phyloP scores from a whole-genome alignment of 192 early-diverging fungal species.

The Coemansia sp. region DNA sequence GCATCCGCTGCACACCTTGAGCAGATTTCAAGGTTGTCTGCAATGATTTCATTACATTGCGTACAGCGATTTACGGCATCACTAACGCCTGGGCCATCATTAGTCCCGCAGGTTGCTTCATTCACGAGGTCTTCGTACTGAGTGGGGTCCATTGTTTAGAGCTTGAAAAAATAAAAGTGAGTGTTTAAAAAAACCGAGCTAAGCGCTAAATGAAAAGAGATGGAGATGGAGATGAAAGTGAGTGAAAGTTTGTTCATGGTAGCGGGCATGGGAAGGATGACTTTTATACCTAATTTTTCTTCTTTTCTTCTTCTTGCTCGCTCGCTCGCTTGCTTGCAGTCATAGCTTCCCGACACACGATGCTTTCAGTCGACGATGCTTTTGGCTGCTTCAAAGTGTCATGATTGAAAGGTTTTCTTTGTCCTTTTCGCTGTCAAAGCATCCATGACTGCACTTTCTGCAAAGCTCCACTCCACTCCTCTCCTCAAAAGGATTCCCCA shows the following conservation, averaged over 20 bases:
- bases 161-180: background rate
- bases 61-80: background rate
- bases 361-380: background rate
- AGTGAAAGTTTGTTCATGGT: background rate
- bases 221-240: background rate
- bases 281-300: background rate
- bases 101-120: too few species aligned
- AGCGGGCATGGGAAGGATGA: background rate
- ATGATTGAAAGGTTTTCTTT: background rate
- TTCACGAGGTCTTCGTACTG: background rate
- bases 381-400: background rate
- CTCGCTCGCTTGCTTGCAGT: too few species aligned
- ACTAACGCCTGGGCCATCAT: background rate
- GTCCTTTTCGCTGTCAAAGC: background rate
- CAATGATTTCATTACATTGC: too few species aligned
- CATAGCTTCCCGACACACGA: background rate
- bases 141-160: background rate
- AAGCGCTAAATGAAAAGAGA: background rate
- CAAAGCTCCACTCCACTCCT: background rate
- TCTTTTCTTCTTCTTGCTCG: background rate
- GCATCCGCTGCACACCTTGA: too few species aligned
- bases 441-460: background rate
- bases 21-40: too few species aligned
- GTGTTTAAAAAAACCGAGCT: background rate
- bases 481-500: too few species aligned